phyloP scores from a whole-genome alignment of 2,329 filamentous ascomycete species.

The Xenoacremonium recifei region DNA sequence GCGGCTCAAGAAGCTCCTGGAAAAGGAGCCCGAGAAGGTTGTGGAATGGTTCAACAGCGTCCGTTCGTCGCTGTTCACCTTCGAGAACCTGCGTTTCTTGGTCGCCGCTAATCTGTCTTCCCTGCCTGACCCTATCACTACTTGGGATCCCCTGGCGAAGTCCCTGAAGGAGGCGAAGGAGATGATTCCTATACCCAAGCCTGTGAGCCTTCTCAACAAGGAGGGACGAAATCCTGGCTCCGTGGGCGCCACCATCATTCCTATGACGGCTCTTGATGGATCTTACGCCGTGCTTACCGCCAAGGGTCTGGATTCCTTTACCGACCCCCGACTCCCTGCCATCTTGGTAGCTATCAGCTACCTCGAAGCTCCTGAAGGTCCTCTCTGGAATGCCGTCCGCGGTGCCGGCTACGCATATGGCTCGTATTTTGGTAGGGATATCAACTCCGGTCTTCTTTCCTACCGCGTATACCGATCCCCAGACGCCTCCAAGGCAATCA shows the following conservation, averaged over 20 bases:
- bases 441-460: constrained; percentile 76
- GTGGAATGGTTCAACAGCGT: constrained; percentile 76
- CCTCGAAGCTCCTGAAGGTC: constrained; percentile 89
- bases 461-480: constrained; percentile 90
- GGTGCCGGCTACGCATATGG: constrained; percentile 94
- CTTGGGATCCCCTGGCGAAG: constrained; percentile 63
- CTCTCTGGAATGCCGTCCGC: constrained; percentile 89
- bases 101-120: constrained; percentile 79
- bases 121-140: constrained; percentile 70
- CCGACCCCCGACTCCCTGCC: constrained; percentile 75
- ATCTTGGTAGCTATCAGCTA: constrained; percentile 88
- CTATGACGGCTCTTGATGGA: constrained; percentile 89
- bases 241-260: constrained; percentile 73
- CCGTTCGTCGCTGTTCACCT: constrained; percentile 72
- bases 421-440: constrained; percentile 72
- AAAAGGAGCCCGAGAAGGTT: constrained; percentile 72
- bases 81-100: constrained; percentile 81
- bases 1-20: constrained; percentile 76
- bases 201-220: constrained; percentile 68
- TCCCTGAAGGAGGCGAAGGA: constrained; percentile 39
- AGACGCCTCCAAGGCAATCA: constrained; percentile 82
- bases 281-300: constrained; percentile 80
- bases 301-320: constrained; percentile 71
- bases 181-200: constrained; percentile 69
- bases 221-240: constrained; percentile 75